Conservation (phyloP, 2,329 filamentous ascomycete species). For the Alternaria ventricosa region DNA sequence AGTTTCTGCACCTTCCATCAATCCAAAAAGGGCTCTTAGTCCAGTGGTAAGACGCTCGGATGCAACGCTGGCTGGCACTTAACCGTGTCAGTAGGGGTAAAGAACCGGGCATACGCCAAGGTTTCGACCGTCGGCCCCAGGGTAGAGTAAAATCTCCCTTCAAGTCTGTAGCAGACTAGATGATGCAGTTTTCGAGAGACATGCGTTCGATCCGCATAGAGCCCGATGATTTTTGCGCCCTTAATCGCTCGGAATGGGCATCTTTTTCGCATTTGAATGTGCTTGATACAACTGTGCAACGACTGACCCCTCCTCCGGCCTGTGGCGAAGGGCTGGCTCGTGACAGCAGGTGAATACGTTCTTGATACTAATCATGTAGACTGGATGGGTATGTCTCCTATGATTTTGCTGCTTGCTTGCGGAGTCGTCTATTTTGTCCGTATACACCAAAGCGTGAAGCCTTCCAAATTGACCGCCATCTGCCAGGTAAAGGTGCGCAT, state of each 20-base stretch:
- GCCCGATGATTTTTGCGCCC: not conserved
- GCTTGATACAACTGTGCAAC: not conserved
- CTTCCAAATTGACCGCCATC: not conserved
- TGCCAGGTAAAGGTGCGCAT: not conserved
- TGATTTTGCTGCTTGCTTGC: not conserved
- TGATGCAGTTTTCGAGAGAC: not conserved
- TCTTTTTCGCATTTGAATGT: not conserved
- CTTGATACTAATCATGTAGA: not conserved
- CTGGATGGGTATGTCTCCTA: not conserved
- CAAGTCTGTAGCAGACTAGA: conserved; percentile 7
- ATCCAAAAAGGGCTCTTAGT: not conserved
- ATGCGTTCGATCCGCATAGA: conserved; percentile 4
- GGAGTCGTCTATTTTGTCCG: not conserved
- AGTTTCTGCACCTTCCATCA: not conserved
- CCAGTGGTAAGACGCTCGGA: conserved; percentile 3
- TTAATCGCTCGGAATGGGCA: accelerated
- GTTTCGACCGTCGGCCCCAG: not conserved
- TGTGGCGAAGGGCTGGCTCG: not conserved
- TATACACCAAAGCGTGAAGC: not conserved
- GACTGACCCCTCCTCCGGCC: not conserved
- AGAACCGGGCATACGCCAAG: not conserved
- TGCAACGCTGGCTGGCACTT: not conserved
- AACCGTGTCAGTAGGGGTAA: not conserved
- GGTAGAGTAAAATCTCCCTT: not conserved
- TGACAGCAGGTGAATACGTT: not conserved